A percentile compares a stretch with the other conserved stretches of the same genome.
phyloP scores from a whole-genome alignment of 768 basidiomycete genomes.

The Harrya chromipes region DNA sequence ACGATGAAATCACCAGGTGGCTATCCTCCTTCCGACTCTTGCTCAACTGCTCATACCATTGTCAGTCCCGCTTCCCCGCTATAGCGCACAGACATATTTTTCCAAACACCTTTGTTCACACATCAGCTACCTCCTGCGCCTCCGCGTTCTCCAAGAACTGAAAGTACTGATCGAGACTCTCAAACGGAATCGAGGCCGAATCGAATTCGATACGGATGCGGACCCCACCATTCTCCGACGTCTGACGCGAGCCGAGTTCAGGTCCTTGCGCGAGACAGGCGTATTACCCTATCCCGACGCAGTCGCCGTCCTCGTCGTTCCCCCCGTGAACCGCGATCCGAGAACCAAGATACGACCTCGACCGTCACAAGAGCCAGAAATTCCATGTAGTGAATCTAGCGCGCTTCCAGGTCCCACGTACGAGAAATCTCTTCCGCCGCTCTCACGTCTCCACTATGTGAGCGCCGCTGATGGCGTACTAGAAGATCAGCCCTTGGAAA shows the following conservation, averaged over 20 bases:
- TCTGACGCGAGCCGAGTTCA: constrained; percentile 63
- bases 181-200: constrained; percentile 1
- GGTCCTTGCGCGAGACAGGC: constrained; percentile 43
- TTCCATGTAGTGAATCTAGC: constrained; percentile 12
- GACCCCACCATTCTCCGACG: constrained; percentile 52
- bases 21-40: not conserved
- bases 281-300: constrained; percentile 50
- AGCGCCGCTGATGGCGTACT: not conserved
- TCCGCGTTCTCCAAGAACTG: constrained; percentile 75
- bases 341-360: constrained; percentile 42
- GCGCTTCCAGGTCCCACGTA: not conserved
- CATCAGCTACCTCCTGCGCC: constrained; percentile 62
- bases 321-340: constrained; percentile 58
- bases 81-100: constrained; percentile 29
- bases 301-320: constrained; percentile 65
- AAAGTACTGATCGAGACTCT: constrained; percentile 47
- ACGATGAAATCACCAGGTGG: constrained; percentile 39
- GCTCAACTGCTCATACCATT: constrained; percentile 4
- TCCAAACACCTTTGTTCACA: constrained; percentile 51
- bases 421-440: constrained; percentile 24
- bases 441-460: constrained; percentile 23
- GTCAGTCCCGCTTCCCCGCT: constrained; percentile 22
- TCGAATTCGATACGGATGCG: constrained; percentile 5
- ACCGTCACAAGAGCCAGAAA: constrained; percentile 38
- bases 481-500: constrained; percentile 6